phyloP scores from a whole-genome alignment of 805 yeast genomes.

The Candida pseudoglaebosa region DNA sequence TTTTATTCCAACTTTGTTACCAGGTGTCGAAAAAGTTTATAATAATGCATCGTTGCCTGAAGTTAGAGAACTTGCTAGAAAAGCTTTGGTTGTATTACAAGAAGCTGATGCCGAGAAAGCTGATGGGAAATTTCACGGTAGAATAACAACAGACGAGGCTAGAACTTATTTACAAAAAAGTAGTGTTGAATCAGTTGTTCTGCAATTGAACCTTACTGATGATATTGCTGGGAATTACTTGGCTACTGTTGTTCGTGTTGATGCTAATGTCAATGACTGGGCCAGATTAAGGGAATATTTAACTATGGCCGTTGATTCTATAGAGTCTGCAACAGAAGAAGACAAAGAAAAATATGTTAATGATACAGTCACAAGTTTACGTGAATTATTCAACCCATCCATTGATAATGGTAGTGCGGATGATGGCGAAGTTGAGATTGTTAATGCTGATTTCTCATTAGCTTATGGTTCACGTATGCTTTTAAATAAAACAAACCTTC shows the following conservation, averaged over 20 bases:
- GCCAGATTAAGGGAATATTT: conserved; percentile 52
- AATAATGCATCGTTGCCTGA: conserved; percentile 93
- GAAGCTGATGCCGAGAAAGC: conserved; percentile 71
- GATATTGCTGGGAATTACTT: conserved; percentile 46
- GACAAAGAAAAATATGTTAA: conserved; percentile 34
- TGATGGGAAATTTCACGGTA: conserved; percentile 74
- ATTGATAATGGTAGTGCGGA: conserved; percentile 50
- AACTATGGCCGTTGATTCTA: conserved; percentile 23
- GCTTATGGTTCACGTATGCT: conserved; percentile 98
- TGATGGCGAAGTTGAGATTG: conserved; percentile 86
- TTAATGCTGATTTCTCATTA: conserved; percentile 88
- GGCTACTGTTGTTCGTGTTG: conserved; percentile 33
- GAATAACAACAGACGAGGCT: conserved; percentile 57
- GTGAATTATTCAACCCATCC: conserved; percentile 46
- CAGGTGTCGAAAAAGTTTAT: conserved; percentile 87
- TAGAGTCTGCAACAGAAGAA: conserved; percentile 22
- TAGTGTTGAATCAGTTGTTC: conserved; percentile 8
- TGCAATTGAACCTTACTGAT: conserved; percentile 19
- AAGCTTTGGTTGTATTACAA: conserved; percentile 76
- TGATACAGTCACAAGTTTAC: conserved; percentile 43
- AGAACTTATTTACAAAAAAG: conserved; percentile 33
- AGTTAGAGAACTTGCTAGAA: conserved; percentile 87
- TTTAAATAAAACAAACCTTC: conserved; percentile 83
- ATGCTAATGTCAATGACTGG: conserved; percentile 45
- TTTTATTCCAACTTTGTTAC: conserved; percentile 80